These are phyloP conservation scores for Cenchrus fungigraminus DNA, from an alignment of 176 grass and related monocot genomes.

Conservation along the genomic window DNA sequence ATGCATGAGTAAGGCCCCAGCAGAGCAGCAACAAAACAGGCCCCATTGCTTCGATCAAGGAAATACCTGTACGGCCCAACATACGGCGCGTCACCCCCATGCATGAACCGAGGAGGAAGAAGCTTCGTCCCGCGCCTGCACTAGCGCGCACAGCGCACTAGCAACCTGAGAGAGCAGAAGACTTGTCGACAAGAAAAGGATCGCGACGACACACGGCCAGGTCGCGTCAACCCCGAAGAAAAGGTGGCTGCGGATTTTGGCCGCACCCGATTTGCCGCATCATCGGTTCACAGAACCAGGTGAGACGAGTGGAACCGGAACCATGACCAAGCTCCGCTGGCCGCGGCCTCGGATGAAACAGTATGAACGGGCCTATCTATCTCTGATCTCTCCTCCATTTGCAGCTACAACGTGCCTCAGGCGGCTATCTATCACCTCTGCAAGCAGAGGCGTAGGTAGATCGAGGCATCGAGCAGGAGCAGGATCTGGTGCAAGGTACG, in stretches of 20 bases:
- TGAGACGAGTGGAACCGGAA: neutral
- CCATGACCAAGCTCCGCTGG: neutral
- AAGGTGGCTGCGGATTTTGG: neutral
- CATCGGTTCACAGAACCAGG: neutral
- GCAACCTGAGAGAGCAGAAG: neutral
- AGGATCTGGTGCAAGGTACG: neutral
- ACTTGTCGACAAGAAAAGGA: too few relatives aligned
- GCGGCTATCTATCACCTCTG: too few relatives aligned
- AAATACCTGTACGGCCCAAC: too few relatives aligned
- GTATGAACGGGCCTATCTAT: too few relatives aligned
- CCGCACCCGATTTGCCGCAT: neutral
- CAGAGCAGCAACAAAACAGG: too few relatives aligned
- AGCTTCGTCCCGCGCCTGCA: neutral
- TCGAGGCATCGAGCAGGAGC: too few relatives aligned
- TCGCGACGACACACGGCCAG: neutral
- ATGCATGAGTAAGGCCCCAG: too few relatives aligned
- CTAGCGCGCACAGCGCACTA: neutral
- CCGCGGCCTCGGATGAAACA: too few relatives aligned
- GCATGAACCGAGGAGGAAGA: neutral
- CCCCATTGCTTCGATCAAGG: too few relatives aligned
- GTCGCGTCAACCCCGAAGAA: neutral
- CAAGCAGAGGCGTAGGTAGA: too few relatives aligned
- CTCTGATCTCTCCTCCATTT: neutral
- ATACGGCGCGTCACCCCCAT: too few relatives aligned
- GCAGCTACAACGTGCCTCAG: too few relatives aligned